Evolutionary conservation across 805 yeast species (phyloP).

Genomic region (Starmera dryadoides): DNA sequence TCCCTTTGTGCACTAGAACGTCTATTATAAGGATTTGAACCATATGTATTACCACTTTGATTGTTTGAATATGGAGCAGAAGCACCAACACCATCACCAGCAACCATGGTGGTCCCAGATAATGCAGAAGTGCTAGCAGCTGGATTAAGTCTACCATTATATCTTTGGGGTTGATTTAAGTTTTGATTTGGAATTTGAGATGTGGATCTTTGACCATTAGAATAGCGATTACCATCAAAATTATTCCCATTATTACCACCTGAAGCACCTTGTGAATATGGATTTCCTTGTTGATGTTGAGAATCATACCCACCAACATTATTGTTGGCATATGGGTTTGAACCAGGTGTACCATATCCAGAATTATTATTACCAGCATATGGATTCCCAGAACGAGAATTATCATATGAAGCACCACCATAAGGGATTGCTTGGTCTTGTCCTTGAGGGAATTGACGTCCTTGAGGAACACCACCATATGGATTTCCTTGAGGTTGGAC

Average conservation of each 20-base stretch:
- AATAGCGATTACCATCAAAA: neutral
- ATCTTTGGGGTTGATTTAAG: neutral
- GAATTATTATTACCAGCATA: neutral
- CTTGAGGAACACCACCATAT: too few relatives aligned
- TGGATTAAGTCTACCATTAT: neutral
- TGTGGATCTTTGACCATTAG: neutral
- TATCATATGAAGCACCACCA: too few relatives aligned
- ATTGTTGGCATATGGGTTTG: constrained; percentile 6
- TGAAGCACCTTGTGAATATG: neutral
- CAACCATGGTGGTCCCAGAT: neutral
- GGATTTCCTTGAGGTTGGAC: neutral
- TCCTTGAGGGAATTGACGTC: neutral
- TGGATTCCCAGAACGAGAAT: too few relatives aligned
- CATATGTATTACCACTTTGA: neutral
- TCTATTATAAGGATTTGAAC: neutral
- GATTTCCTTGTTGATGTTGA: neutral
- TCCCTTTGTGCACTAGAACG: neutral
- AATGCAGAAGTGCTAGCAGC: neutral
- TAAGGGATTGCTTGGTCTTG: neutral
- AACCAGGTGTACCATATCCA: neutral
- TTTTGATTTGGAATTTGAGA: constrained; percentile 3
- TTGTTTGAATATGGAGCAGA: neutral
- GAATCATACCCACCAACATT: too few relatives aligned
- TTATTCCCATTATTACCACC: neutral
- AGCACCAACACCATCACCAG: neutral